Base-by-base conservation (phyloP, 768 basidiomycete species). In the Leccinum sublutescens region DNA sequence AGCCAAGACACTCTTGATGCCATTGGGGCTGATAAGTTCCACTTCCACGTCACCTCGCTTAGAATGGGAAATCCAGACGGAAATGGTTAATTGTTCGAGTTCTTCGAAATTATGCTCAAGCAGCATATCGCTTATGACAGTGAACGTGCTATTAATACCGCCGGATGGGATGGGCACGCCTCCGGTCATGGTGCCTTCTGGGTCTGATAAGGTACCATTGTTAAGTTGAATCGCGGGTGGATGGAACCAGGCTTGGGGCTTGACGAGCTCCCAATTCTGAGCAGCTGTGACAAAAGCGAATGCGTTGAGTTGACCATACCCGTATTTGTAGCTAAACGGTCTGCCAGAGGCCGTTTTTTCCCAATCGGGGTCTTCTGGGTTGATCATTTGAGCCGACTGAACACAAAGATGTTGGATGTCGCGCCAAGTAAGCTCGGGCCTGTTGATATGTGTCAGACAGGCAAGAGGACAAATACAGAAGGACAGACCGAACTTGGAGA, bases 381-480 rank as follows among this genome's bases (percentile, higher is more conserved):
- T 98, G 73, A 99, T 85, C 65, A 82, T 78, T 19, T 85, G 80
- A 2, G 91, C 89, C 1, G 85, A 89, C 59, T 81, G 80, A 33
- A 98, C 85, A 62, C 88, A 87, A 23, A 99, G 80, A 68, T 99
- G 86, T 68, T 99, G 97, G 38, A 98, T 79, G 68, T 99, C 97
- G 52, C 97, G 87, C 97, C 97, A 99, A 36, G 91, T 88, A 19
- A 99, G 83, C 56, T 98, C 95, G 27, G 97, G 95, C 10, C 95
- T 71, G 92, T 60, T 17, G 43, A 27, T 11, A 33, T 31, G 49
- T 34, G 62, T 70, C 21, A 55, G 58, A 55, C 50, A 43, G 55
- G 54, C 52, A 50, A 40, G 33, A 56, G 64, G n/a, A 29, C 21
- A 29, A 17, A 38, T 15, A 10, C 29, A 53, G 36, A 51, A 56